phyloP scores from a whole-genome alignment of 2,329 filamentous ascomycete species.

The Tolypocladium pustulatum region DNA sequence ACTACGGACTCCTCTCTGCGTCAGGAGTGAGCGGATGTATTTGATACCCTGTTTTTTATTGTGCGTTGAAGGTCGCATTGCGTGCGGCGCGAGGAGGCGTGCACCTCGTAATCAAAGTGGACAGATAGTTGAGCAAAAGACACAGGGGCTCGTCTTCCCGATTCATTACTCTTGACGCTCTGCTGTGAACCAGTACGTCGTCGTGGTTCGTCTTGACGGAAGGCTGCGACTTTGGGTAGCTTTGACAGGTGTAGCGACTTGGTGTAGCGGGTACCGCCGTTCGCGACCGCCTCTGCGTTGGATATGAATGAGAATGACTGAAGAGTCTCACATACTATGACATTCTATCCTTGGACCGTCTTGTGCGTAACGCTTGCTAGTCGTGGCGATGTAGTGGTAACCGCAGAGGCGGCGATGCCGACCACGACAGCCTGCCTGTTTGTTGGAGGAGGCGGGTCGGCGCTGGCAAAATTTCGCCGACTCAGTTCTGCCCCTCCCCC shows the following conservation, averaged over 20 bases:
- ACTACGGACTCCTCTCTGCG: background rate
- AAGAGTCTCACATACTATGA: too few species aligned
- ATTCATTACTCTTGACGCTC: background rate
- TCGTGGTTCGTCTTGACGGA: background rate
- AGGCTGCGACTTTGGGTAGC: background rate
- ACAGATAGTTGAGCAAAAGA: background rate
- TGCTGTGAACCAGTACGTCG: background rate
- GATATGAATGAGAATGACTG: background rate
- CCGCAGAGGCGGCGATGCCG: background rate
- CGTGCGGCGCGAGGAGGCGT: background rate
- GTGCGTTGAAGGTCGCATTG: background rate
- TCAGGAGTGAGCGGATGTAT: constrained; percentile 4
- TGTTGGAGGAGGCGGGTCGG: background rate
- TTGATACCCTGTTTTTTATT: constrained; percentile 13
- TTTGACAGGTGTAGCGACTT: background rate
- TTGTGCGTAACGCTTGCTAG: background rate
- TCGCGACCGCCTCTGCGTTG: background rate
- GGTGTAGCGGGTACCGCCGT: background rate
- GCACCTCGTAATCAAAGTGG: constrained; percentile 1
- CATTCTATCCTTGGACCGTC: background rate
- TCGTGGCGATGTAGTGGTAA: background rate
- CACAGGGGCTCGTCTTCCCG: background rate
- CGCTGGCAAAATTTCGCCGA: background rate
- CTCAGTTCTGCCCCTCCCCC: background rate
- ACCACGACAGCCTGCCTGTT: too few species aligned